Conservation (phyloP, 1,139 yeast species). For the Hyphopichia pseudoburtonii region DNA sequence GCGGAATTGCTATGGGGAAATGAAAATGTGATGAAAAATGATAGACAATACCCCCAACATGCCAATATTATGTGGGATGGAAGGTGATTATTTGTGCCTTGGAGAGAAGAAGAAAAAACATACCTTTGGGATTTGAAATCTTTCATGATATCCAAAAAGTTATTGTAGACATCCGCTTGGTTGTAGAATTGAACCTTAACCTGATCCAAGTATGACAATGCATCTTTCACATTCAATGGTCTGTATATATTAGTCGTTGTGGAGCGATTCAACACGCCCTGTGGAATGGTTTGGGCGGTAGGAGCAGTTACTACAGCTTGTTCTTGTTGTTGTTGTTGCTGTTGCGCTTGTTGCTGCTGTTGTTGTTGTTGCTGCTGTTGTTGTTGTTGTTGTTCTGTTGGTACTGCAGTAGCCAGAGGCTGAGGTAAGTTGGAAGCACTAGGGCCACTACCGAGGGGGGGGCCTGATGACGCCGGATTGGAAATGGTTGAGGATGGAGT, state of each 20-base stretch:
- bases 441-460: conserved; percentile 15
- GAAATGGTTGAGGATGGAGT: conserved; percentile 13
- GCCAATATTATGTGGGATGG: too few species aligned
- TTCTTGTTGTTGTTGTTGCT: conserved; percentile 8
- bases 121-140: conserved; percentile 91
- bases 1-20: too few species aligned
- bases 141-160: conserved; percentile 95
- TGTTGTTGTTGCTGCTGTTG: conserved; percentile 11
- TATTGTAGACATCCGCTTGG: conserved; percentile 95
- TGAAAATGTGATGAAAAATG: neutral
- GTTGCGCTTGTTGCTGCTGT: conserved; percentile 8
- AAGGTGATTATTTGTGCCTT: too few species aligned
- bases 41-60: too few species aligned
- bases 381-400: conserved; percentile 8
- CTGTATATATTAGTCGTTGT: conserved; percentile 59
- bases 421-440: neutral
- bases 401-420: conserved; percentile 1
- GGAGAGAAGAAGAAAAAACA: conserved; percentile 18
- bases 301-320: conserved; percentile 12
- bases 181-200: conserved; percentile 89
- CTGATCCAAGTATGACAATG: conserved; percentile 90
- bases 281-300: conserved; percentile 20
- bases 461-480: conserved; percentile 5
- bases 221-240: conserved; percentile 94
- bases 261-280: conserved; percentile 46